These are phyloP conservation scores for Saccharomyces hybrid DNA, from an alignment of 1,139 yeast genomes.

Conservation along the genomic window DNA sequence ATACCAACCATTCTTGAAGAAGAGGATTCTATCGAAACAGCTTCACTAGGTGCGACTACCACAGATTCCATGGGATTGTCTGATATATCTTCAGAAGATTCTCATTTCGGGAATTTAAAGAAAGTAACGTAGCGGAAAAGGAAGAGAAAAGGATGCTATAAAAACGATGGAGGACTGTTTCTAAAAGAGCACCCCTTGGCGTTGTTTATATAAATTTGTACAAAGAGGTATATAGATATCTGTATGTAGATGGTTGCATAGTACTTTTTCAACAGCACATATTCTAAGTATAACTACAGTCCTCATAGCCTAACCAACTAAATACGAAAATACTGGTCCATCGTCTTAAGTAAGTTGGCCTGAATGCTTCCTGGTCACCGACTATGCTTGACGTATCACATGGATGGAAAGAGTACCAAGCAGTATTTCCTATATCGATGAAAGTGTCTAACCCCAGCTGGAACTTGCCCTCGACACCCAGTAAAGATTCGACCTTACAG, in stretches of 20 bases:
- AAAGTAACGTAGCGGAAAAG: not conserved
- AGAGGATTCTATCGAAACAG: constrained; percentile 19
- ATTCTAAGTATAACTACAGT: not conserved
- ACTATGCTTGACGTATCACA: constrained; percentile 27
- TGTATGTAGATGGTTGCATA: not conserved
- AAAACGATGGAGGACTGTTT: not conserved
- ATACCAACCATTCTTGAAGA: constrained; percentile 30
- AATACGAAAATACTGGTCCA: constrained; percentile 23
- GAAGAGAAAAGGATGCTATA: not conserved
- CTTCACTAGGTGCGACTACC: constrained; percentile 17
- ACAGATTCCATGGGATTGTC: constrained; percentile 16
- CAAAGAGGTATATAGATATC: not conserved
- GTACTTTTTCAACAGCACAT: not conserved
- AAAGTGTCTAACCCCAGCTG: constrained; percentile 10
- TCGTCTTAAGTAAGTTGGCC: constrained; percentile 15
- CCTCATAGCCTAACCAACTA: constrained; percentile 25
- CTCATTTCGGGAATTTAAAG: not conserved
- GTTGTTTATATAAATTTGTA: not conserved
- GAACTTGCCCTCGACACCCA: constrained; percentile 4
- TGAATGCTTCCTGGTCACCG: constrained; percentile 9
- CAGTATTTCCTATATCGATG: constrained; percentile 4
- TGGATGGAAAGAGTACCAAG: constrained; percentile 26
- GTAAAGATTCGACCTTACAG: constrained; percentile 2
- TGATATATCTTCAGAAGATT: constrained; percentile 12
- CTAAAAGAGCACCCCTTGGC: not conserved